Evolutionary conservation across 2,329 filamentous ascomycete genomes (phyloP), one percentile per base, ranked within the genome.

Genomic region (Aspergillus sp.): DNA sequence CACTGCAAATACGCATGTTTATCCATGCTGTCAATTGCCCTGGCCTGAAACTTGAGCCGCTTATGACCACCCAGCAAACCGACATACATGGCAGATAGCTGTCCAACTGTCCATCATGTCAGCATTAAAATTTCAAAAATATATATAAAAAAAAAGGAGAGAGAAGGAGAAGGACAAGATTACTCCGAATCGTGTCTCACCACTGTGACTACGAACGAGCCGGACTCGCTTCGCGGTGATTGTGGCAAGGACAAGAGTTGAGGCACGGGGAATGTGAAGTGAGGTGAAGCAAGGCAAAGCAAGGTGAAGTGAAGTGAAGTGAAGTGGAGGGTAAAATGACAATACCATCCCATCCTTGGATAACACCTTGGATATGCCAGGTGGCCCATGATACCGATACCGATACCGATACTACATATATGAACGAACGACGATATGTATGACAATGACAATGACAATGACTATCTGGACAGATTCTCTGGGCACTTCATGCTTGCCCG

Each of bases 1-100:
- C 19, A 19, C 19, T 19, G 19, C 45, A 44, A 29, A 26, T 46
- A 27, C 38, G 43, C 19, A 38, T 46, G 6, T 8, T 35, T 43
- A 45, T 40, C 46, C 41, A 42, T 47, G 50, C 45, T 53, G 52
- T 55, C 54, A 48, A 48, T 56, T 19, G 19, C 54, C 47, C 53
- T 54, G 50, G 26, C 38, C 38, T 34, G 43, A 9, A 42, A 43
- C 39, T 40, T 39, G 34, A 19, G 19, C 19, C 19, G 19, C 19
- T 19, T 19, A 19, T 19, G 19, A 19, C 19, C 19, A 19, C 19
- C 2, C 19, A 19, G 19, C 19, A 19, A 19, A 19, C 19, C 19
- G 19, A 19, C 19, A 19, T 19, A 19, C 19, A 19, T 19, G 19
- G 19, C 19, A 19, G 19, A 19, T 19, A 2, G 19, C 19, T 19